phyloP scores from a whole-genome alignment of 129 eudicot genomes.

The Helichrysum umbraculigerum region DNA sequence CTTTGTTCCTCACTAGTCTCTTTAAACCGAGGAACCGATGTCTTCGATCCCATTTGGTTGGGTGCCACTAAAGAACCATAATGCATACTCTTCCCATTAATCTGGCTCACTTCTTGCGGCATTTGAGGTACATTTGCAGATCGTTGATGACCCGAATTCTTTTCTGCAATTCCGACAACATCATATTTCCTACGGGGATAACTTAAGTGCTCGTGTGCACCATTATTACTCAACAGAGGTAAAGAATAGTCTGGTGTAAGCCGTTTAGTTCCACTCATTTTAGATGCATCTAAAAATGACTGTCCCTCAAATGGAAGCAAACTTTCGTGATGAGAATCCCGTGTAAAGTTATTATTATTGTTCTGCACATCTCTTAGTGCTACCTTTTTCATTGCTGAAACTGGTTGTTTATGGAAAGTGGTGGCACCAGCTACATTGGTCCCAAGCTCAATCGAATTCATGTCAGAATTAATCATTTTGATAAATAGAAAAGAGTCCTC shows the following conservation, averaged over 20 bases:
- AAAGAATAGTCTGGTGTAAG: constrained; percentile 54
- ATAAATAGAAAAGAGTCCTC: neutral
- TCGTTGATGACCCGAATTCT: constrained; percentile 27
- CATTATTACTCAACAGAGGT: constrained; percentile 36
- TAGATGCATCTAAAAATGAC: constrained; percentile 43
- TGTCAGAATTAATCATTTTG: constrained; percentile 59
- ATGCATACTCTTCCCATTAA: constrained; percentile 36
- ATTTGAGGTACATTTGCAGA: constrained; percentile 22
- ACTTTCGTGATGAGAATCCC: constrained; percentile 35
- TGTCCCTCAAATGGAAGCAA: constrained; percentile 35
- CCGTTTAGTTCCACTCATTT: constrained; percentile 58
- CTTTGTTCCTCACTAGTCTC: constrained; percentile 41
- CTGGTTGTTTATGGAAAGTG: constrained; percentile 41
- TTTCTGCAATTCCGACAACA: constrained; percentile 27
- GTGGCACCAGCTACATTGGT: constrained; percentile 31
- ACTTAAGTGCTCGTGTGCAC: constrained; percentile 46
- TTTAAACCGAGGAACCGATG: constrained; percentile 36
- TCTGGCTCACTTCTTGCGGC: constrained; percentile 34
- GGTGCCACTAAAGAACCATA: constrained; percentile 36
- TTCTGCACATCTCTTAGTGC: constrained; percentile 71
- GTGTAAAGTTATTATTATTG: constrained; percentile 37
- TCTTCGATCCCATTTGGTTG: constrained; percentile 34
- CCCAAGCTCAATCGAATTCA: constrained; percentile 31
- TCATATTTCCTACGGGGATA: constrained; percentile 56
- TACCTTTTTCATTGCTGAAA: constrained; percentile 46